Conservation (phyloP, 2,329 filamentous ascomycete species). For the Fusarium multiceps region DNA sequence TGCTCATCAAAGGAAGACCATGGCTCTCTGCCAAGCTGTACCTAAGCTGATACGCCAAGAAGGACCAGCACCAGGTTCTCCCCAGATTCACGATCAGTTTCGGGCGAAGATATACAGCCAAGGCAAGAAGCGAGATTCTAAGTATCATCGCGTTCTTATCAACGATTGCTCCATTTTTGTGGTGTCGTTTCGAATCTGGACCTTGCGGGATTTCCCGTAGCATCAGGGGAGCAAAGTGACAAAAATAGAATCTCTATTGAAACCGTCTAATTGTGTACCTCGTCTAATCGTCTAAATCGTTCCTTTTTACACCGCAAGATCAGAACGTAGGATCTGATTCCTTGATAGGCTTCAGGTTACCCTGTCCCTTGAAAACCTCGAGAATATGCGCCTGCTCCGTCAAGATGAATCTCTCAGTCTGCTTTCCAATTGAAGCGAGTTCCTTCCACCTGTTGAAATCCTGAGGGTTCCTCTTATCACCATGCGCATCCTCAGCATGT, state of each 20-base stretch:
- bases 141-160: background rate
- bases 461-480: slow-evolving; percentile 64
- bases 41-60: background rate
- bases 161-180: background rate
- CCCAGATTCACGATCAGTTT: background rate
- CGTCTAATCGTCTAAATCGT: background rate
- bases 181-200: background rate
- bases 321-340: slow-evolving; percentile 32
- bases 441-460: slow-evolving; percentile 64
- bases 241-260: background rate
- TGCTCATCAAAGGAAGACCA: background rate
- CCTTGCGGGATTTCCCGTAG: background rate
- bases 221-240: background rate
- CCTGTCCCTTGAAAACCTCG: slow-evolving; percentile 62
- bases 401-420: slow-evolving; percentile 62
- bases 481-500: slow-evolving; percentile 60
- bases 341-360: slow-evolving; percentile 59
- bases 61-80: background rate
- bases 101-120: background rate
- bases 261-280: background rate
- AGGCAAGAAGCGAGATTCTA: background rate
- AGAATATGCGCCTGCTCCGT: slow-evolving; percentile 65
- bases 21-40: background rate
- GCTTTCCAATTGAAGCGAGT: slow-evolving; percentile 60
- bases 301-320: background rate